phyloP scores from a whole-genome alignment of 2,329 filamentous ascomycete species.

The Colletotrichum australisinense region DNA sequence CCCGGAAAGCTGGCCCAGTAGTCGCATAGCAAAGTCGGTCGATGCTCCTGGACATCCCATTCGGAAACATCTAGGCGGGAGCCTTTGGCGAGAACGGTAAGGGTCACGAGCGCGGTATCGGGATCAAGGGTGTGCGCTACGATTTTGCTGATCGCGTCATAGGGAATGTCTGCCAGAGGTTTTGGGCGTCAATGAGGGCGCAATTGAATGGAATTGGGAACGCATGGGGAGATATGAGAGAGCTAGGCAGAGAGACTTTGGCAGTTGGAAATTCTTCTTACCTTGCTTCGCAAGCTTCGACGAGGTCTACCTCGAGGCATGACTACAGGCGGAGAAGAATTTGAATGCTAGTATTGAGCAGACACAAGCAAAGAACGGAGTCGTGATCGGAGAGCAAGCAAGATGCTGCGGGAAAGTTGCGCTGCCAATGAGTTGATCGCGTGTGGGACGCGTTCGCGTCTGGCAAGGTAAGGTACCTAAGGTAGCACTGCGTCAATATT shows the following conservation, averaged over 20 bases:
- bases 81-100: conserved; percentile 16
- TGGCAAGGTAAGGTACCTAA: not conserved
- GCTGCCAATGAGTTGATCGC: not conserved
- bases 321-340: not conserved
- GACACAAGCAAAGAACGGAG: not conserved
- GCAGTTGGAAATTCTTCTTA: not conserved
- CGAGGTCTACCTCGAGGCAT: conserved; percentile 21
- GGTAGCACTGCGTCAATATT: not conserved
- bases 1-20: conserved; percentile 28
- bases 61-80: conserved; percentile 17
- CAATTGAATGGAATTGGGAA: not conserved
- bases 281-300: conserved; percentile 23
- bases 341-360: too few relatives aligned
- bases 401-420: not conserved
- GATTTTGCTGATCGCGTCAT: conserved; percentile 28
- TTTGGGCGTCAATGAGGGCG: not conserved
- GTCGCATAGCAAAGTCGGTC: conserved; percentile 8
- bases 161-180: conserved; percentile 8
- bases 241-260: not conserved
- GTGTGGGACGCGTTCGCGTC: conserved; percentile 25
- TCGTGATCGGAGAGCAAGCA: not conserved
- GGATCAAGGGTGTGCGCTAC: conserved; percentile 13
- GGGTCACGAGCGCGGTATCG: conserved; percentile 22
- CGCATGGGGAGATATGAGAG: not conserved
- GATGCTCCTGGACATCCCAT: conserved; percentile 30